Conservation (phyloP, 768 basidiomycete genomes). For the Tricholoma saponaceum region DNA sequence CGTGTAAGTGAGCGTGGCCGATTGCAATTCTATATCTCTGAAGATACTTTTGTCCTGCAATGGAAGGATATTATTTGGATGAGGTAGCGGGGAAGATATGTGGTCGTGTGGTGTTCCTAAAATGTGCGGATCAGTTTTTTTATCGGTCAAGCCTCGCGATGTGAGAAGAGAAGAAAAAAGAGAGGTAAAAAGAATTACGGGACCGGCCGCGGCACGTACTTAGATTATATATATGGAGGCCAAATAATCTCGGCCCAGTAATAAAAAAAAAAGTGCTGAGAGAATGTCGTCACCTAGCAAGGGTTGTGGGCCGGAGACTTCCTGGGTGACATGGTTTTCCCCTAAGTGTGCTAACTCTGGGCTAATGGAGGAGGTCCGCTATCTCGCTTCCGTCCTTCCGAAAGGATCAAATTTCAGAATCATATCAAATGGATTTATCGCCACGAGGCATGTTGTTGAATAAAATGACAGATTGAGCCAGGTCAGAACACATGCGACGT, state of each 20-base stretch:
- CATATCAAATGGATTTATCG: slow-evolving; percentile 15
- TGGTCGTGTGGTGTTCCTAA: background rate
- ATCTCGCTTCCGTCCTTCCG: slow-evolving; percentile 3
- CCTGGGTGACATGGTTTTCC: background rate
- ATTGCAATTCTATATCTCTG: background rate
- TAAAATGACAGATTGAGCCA: background rate
- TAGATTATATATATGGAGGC: background rate
- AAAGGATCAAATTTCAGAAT: background rate
- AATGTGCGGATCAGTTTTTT: background rate
- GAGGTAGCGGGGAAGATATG: background rate
- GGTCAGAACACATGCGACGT: background rate
- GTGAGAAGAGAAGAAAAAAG: background rate
- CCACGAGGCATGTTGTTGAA: slow-evolving; percentile 10
- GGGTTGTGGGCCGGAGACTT: slow-evolving; percentile 1
- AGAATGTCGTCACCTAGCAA: slow-evolving; percentile 2
- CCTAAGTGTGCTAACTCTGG: background rate
- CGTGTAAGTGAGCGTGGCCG: background rate
- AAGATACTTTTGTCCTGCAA: background rate
- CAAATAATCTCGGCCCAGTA: slow-evolving; percentile 4
- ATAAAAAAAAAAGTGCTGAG: slow-evolving; percentile 2
- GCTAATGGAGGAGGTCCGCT: slow-evolving; percentile 4
- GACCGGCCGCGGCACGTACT: background rate
- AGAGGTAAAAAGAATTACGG: background rate
- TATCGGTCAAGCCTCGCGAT: background rate
- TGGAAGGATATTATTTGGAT: background rate